phyloP scores from a whole-genome alignment of 2,329 filamentous ascomycete species.

The Penicillium sp. region DNA sequence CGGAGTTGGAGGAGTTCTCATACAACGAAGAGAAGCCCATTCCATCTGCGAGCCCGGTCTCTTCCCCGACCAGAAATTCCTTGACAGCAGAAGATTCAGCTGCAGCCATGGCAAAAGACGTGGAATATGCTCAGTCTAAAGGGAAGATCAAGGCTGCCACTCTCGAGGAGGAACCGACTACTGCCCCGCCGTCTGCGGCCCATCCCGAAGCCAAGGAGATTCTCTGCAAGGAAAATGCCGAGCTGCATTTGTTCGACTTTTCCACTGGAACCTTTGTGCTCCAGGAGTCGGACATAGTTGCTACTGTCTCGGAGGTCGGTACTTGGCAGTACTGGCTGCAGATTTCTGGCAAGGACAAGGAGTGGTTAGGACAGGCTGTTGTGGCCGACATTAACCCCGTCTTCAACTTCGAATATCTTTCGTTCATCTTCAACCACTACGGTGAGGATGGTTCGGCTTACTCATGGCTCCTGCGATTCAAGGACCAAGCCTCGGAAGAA shows the following conservation, averaged over 20 bases:
- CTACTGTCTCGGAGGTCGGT: constrained; percentile 79
- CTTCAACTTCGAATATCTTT: constrained; percentile 98
- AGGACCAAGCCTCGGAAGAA: constrained; percentile 74
- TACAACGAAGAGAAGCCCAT: constrained; percentile 65
- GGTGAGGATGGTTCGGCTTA: constrained; percentile 82
- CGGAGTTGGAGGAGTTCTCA: constrained; percentile 77
- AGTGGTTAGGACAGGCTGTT: constrained; percentile 84
- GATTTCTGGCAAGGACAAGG: constrained; percentile 68
- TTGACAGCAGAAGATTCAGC: constrained; percentile 43
- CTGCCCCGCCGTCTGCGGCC: constrained; percentile 58
- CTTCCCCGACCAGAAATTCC: constrained; percentile 45
- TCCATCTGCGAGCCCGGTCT: constrained; percentile 57
- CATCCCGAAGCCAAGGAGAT: constrained; percentile 69
- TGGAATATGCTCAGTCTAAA: constrained; percentile 42
- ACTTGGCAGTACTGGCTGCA: constrained; percentile 96
- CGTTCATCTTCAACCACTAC: constrained; percentile 99
- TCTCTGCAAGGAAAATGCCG: constrained; percentile 70
- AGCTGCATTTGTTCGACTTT: constrained; percentile 93
- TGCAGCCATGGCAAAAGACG: constrained; percentile 45
- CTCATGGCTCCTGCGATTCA: constrained; percentile 93
- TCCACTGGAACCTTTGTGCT: constrained; percentile 78
- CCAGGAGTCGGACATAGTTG: constrained; percentile 71
- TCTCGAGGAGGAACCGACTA: constrained; percentile 50
- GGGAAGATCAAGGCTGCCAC: constrained; percentile 38
- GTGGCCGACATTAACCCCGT: constrained; percentile 93